A percentile compares a stretch with the other conserved stretches of the same genome.
Conservation (phyloP, 768 basidiomycete genomes). For the Lepiota brunneoincarnata region DNA sequence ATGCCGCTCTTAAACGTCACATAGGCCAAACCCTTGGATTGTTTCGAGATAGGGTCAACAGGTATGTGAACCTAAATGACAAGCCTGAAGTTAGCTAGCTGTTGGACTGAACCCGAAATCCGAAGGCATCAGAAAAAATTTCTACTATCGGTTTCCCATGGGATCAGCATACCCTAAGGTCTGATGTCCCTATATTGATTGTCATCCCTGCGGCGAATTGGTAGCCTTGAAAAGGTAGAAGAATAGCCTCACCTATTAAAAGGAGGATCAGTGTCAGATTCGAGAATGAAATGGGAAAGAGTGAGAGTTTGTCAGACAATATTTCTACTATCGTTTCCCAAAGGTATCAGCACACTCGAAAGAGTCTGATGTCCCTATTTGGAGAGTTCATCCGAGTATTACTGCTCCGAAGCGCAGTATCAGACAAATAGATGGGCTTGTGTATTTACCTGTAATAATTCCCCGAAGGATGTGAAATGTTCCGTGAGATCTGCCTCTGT, state of each 20-base stretch:
- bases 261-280: conserved; percentile 16
- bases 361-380: conserved; percentile 60
- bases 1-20: conserved; percentile 40
- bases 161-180: conserved; percentile 61
- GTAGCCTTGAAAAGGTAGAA: conserved; percentile 4
- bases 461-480: conserved; percentile 68
- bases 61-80: conserved; percentile 46
- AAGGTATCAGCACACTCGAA: conserved; percentile 33
- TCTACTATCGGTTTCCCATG: conserved; percentile 65
- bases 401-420: conserved; percentile 10
- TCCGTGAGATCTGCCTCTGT: conserved; percentile 66
- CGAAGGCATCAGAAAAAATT: conserved; percentile 21
- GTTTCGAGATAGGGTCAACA: conserved; percentile 40
- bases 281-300: not conserved
- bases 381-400: conserved; percentile 39
- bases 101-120: not conserved
- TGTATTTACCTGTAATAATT: conserved; percentile 68
- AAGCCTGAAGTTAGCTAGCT: conserved; percentile 10
- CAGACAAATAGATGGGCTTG: not conserved
- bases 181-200: conserved; percentile 65
- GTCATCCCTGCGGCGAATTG: conserved; percentile 31
- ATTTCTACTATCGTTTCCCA: conserved; percentile 59
- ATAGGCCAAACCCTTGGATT: conserved; percentile 51
- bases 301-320: conserved; percentile 32
- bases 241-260: conserved; percentile 36